A percentile compares a stretch with the other conserved stretches of the same genome.
Evolutionary conservation across 2,329 filamentous ascomycete species (phyloP).

Genomic region (Botrytis byssoidea): DNA sequence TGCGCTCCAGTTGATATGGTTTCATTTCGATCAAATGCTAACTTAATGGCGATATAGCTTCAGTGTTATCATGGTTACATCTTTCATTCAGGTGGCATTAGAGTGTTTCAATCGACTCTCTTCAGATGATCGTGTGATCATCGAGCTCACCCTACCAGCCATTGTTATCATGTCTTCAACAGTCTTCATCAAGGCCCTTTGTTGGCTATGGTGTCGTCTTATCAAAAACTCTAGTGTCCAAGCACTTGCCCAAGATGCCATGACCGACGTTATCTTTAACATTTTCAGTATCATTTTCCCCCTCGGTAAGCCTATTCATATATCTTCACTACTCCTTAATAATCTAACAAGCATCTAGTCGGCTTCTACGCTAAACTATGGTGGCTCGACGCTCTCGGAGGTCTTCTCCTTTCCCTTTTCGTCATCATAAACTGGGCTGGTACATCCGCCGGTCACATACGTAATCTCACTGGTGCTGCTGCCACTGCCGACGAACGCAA

Average conservation of each 20-base stretch:
- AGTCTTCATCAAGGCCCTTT: conserved; percentile 57
- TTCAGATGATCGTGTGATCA: conserved; percentile 48
- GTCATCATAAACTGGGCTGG: conserved; percentile 69
- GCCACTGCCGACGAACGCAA: conserved; percentile 51
- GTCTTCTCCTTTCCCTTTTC: conserved; percentile 60
- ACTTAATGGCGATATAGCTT: conserved; percentile 40
- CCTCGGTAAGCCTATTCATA: conserved; percentile 39
- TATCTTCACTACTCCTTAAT: background rate
- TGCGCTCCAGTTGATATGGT: background rate
- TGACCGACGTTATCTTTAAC: conserved; percentile 64
- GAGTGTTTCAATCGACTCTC: conserved; percentile 59
- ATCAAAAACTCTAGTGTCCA: conserved; percentile 65
- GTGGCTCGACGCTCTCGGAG: conserved; percentile 66
- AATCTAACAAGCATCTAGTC: conserved; percentile 40
- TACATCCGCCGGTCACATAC: conserved; percentile 59
- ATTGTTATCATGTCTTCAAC: conserved; percentile 58
- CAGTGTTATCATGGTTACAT: conserved; percentile 62
- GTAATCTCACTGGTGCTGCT: conserved; percentile 57
- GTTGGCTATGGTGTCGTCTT: conserved; percentile 57
- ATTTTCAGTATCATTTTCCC: conserved; percentile 62
- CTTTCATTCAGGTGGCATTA: conserved; percentile 59
- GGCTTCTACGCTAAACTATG: conserved; percentile 58
- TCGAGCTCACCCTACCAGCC: conserved; percentile 51
- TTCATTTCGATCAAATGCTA: background rate
- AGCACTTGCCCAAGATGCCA: conserved; percentile 61